These are phyloP conservation scores for Thermoascus crustaceus DNA, from an alignment of 2,329 filamentous ascomycete species.

Conservation along the genomic window DNA sequence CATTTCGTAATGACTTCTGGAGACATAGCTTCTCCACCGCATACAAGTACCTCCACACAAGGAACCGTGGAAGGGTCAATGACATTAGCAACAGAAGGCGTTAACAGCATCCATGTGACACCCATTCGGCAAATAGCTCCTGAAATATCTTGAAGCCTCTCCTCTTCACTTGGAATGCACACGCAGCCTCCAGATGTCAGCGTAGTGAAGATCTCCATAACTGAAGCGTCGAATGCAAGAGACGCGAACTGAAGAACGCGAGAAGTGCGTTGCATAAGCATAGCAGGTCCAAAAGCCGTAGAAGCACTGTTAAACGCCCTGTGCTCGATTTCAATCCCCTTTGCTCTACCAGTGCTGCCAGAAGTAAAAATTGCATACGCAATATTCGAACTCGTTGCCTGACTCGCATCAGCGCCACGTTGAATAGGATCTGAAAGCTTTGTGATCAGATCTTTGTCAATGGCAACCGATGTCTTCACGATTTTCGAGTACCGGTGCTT, in stretches of 20 bases:
- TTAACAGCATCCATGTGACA: slow-evolving; percentile 40
- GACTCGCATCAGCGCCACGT: too few species aligned
- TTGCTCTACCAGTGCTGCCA: slow-evolving; percentile 30
- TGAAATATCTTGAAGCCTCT: slow-evolving; percentile 41
- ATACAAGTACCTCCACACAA: slow-evolving; percentile 35
- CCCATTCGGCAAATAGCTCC: slow-evolving; percentile 42
- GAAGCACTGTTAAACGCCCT: slow-evolving; percentile 24
- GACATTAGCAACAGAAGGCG: slow-evolving; percentile 37
- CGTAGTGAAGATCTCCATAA: slow-evolving; percentile 33
- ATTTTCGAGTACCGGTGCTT: slow-evolving; percentile 19
- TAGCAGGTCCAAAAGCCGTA: slow-evolving; percentile 21
- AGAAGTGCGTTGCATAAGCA: slow-evolving; percentile 16
- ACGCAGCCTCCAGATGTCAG: slow-evolving; percentile 39
- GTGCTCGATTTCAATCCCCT: slow-evolving; percentile 31
- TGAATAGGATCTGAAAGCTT: slow-evolving; percentile 13
- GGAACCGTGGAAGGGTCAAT: slow-evolving; percentile 33
- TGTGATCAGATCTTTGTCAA: slow-evolving; percentile 25
- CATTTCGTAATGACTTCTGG: slow-evolving; percentile 62
- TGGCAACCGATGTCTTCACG: slow-evolving; percentile 24
- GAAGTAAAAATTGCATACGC: slow-evolving; percentile 31
- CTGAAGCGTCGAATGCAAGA: slow-evolving; percentile 38
- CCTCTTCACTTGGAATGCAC: slow-evolving; percentile 40
- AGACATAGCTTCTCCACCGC: slow-evolving; percentile 56
- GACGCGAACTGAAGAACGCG: slow-evolving; percentile 38
- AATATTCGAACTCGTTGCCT: slow-evolving; percentile 19